phyloP scores from a whole-genome alignment of 2,329 filamentous ascomycete species.

The Penicillium sp. region DNA sequence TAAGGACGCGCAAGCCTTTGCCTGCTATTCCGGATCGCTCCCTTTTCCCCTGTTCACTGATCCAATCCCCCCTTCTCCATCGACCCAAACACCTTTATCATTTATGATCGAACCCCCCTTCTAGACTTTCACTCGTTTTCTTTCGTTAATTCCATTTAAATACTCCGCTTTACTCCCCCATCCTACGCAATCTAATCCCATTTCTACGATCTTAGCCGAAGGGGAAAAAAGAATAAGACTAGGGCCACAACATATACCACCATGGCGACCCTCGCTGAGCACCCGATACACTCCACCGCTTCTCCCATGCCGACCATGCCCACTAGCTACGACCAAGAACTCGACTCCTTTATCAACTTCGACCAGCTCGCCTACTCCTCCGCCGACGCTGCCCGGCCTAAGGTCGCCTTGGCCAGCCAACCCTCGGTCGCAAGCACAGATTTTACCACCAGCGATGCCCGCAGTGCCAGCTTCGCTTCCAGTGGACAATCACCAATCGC shows the following conservation, averaged over 20 bases:
- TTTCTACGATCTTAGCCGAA: not conserved
- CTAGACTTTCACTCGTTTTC: slow-evolving; percentile 12
- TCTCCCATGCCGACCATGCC: slow-evolving; percentile 33
- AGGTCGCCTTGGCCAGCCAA: slow-evolving; percentile 37
- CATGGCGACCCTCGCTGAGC: slow-evolving; percentile 40
- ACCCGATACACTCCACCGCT: slow-evolving; percentile 30
- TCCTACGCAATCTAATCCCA: not conserved
- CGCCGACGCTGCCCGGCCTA: slow-evolving; percentile 34
- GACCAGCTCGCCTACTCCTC: slow-evolving; percentile 45
- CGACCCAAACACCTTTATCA: slow-evolving; percentile 9
- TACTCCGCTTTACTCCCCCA: not conserved
- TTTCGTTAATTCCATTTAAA: slow-evolving; percentile 8
- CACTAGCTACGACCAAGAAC: slow-evolving; percentile 43
- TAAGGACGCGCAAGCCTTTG: slow-evolving; percentile 35
- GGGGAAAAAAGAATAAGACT: not conserved
- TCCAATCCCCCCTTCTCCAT: slow-evolving; percentile 13
- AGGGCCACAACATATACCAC: not conserved
- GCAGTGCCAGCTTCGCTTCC: slow-evolving; percentile 36
- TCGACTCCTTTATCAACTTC: slow-evolving; percentile 49
- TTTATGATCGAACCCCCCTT: slow-evolving; percentile 7
- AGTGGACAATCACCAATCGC: slow-evolving; percentile 52
- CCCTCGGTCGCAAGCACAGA: slow-evolving; percentile 39
- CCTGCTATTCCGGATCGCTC: slow-evolving; percentile 8
- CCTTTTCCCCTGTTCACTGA: slow-evolving; percentile 1
- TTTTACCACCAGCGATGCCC: slow-evolving; percentile 31